A percentile compares a stretch with the other conserved stretches of the same genome.
Evolutionary conservation across 129 eudicot genomes (phyloP).

Genomic region (sunflower (Helianthus annuus)): HanXRQr2.0-SUNRISE NC_035449.2:1681833-1682332

Average conservation of each 20-base stretch:
- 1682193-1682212: slow-evolving; percentile 2
- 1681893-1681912: slow-evolving; percentile 48
- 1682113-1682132: slow-evolving; percentile 13
- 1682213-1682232: slow-evolving; percentile 31
- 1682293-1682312: slow-evolving; percentile 27
- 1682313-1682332: slow-evolving; percentile 10
- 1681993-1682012: slow-evolving; percentile 80
- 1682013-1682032: slow-evolving; percentile 85
- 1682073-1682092: slow-evolving; percentile 28
- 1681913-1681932: slow-evolving; percentile 72
- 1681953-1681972: slow-evolving; percentile 77
- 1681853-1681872: background rate
- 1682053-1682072: slow-evolving; percentile 62
- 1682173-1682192: slow-evolving; percentile 30
- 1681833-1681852: slow-evolving; percentile 1
- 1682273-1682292: slow-evolving; percentile 41
- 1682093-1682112: slow-evolving; percentile 33
- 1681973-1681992: slow-evolving; percentile 78
- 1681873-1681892: slow-evolving; percentile 14
- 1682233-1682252: slow-evolving; percentile 8
- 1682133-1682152: slow-evolving; percentile 6
- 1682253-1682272: slow-evolving; percentile 31
- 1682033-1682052: slow-evolving; percentile 77
- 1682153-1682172: slow-evolving; percentile 29
- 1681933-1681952: slow-evolving; percentile 86